Evolutionary conservation across 2,329 filamentous ascomycete genomes (phyloP).

Genomic region (Colletotrichum lindemuthianum): DNA sequence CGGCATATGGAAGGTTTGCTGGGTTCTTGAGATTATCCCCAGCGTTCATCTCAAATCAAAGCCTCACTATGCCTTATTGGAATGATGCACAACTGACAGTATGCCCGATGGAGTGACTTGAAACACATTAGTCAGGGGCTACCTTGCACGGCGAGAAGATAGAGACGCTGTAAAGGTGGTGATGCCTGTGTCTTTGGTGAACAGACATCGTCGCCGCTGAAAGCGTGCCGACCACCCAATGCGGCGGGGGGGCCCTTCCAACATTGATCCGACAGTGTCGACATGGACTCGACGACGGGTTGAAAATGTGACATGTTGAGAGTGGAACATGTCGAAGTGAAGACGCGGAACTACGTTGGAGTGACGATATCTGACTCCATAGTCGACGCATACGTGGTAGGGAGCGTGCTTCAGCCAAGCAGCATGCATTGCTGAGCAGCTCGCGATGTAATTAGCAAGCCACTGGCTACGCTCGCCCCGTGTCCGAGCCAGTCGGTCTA

Average conservation of each 20-base stretch:
- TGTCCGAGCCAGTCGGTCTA: conserved; percentile 23
- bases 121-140: conserved; percentile 36
- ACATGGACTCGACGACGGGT: conserved; percentile 26
- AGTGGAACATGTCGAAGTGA: conserved; percentile 30
- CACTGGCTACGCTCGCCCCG: conserved; percentile 23
- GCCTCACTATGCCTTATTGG: conserved; percentile 34
- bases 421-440: not conserved
- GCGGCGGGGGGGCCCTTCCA: conserved; percentile 30
- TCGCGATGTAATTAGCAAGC: not conserved
- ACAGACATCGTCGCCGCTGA: conserved; percentile 22
- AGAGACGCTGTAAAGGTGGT: conserved; percentile 33
- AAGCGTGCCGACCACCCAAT: conserved; percentile 32
- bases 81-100: conserved; percentile 19
- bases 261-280: conserved; percentile 26
- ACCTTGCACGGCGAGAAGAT: conserved; percentile 27
- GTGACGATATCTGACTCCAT: conserved; percentile 22
- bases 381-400: not conserved
- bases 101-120: conserved; percentile 33
- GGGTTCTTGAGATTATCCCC: conserved; percentile 35
- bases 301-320: conserved; percentile 28
- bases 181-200: conserved; percentile 24
- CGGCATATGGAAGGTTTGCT: conserved; percentile 33
- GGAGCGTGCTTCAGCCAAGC: conserved; percentile 19
- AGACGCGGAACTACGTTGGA: not conserved
- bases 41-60: conserved; percentile 38